A percentile compares a stretch with the other conserved stretches of the same genome.
Conservation (phyloP, 148 eudicot genomes). For the Camellia lanceoleosa region DNA sequence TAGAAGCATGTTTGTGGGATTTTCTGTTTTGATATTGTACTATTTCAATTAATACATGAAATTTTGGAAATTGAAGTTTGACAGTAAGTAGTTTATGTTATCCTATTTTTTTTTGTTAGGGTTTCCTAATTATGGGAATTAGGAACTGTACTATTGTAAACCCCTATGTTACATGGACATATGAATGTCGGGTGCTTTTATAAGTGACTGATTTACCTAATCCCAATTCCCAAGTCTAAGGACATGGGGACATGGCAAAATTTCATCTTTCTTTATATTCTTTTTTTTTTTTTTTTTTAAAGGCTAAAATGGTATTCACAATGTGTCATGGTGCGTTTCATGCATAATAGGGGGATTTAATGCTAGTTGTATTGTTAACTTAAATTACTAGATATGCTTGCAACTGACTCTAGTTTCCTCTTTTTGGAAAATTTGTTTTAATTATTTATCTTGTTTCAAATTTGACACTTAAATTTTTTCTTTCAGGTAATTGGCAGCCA, state of each 20-base stretch:
- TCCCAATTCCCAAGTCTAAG: too few species aligned
- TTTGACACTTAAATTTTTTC: slow-evolving; percentile 4
- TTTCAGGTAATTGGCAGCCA: slow-evolving; percentile 41
- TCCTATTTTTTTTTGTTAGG: not conserved
- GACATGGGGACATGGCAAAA: too few species aligned
- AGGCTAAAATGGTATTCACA: too few species aligned
- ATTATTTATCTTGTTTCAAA: not conserved
- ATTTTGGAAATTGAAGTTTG: slow-evolving; percentile 6
- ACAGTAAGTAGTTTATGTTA: not conserved
- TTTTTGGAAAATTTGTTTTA: not conserved
- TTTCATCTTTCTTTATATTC: too few species aligned
- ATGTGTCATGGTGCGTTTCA: too few species aligned
- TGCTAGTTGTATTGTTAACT: too few species aligned
- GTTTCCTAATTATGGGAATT: not conserved
- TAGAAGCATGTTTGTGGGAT: not conserved
- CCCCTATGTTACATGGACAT: not conserved
- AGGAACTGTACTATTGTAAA: not conserved
- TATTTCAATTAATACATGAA: not conserved
- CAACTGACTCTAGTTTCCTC: not conserved
- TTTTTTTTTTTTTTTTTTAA: too few species aligned
- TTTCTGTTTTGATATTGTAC: not conserved
- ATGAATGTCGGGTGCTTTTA: too few species aligned
- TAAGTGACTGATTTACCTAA: too few species aligned
- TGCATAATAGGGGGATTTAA: too few species aligned
- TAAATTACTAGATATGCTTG: not conserved